Conservation (phyloP, 2,329 filamentous ascomycete genomes). For the Alternaria sp. region DNA sequence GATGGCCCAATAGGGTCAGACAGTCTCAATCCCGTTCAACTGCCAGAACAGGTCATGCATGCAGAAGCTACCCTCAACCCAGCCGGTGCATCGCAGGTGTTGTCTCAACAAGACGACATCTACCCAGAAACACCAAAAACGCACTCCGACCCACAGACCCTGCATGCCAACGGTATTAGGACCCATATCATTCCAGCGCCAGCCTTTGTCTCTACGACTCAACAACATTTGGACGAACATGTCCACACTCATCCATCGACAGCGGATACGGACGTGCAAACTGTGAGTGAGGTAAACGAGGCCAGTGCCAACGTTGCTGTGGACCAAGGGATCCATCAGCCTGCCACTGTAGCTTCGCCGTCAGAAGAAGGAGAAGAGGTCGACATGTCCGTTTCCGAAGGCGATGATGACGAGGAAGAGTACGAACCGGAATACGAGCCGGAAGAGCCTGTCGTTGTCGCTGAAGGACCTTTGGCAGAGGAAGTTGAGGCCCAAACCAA, state of each 20-base stretch:
- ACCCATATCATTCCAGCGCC: conserved; percentile 18
- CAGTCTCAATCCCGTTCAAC: background rate
- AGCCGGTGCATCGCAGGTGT: conserved; percentile 1
- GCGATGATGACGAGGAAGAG: conserved; percentile 38
- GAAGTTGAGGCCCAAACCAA: conserved; percentile 14
- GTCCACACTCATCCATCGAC: background rate
- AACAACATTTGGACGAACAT: conserved; percentile 25
- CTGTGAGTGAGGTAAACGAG: background rate
- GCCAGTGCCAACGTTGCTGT: conserved; percentile 12
- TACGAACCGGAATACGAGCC: conserved; percentile 40
- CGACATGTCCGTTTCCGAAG: conserved; percentile 47
- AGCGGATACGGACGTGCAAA: background rate
- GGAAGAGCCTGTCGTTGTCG: conserved; percentile 29
- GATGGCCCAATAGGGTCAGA: background rate
- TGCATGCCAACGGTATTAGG: background rate
- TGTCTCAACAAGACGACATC: background rate
- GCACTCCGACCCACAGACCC: background rate
- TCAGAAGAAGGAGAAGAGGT: conserved; percentile 49
- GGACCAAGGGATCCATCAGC: conserved; percentile 2
- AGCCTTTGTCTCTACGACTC: conserved; percentile 46
- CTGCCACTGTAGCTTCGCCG: conserved; percentile 22
- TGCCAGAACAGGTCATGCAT: background rate
- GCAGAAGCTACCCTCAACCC: background rate
- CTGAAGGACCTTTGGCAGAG: conserved; percentile 15
- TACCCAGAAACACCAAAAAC: background rate